A percentile compares a stretch with the other conserved stretches of the same genome.
phyloP scores from a whole-genome alignment of 148 eudicot genomes.

The Simmondsia chinensis region DNA sequence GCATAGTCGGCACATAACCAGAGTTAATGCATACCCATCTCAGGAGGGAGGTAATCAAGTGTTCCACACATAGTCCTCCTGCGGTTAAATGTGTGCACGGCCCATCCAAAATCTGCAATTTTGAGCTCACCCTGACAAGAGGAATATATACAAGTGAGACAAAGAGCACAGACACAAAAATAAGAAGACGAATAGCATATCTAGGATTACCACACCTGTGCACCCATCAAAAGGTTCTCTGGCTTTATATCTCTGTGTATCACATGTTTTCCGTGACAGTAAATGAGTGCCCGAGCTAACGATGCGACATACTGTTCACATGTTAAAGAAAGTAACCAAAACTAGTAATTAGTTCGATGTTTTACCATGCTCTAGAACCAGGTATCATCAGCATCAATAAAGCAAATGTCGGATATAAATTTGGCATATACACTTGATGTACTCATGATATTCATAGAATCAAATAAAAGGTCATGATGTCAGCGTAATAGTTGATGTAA shows the following conservation, averaged over 20 bases:
- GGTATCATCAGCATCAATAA: too few relatives aligned
- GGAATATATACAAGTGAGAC: neutral
- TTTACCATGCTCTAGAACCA: too few relatives aligned
- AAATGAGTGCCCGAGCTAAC: conserved; percentile 85
- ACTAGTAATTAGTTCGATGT: too few relatives aligned
- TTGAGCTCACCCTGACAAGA: conserved; percentile 79
- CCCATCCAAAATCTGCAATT: conserved; percentile 99
- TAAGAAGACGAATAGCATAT: neutral
- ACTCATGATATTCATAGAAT: too few relatives aligned
- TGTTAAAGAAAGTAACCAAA: conserved; percentile 4
- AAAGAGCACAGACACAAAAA: neutral
- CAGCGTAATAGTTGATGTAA: too few relatives aligned
- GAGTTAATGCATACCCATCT: conserved; percentile 66
- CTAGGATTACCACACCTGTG: conserved; percentile 53
- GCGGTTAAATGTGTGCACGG: conserved; percentile 92
- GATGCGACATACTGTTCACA: conserved; percentile 75
- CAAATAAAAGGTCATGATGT: too few relatives aligned
- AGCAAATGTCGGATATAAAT: too few relatives aligned
- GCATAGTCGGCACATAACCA: too few relatives aligned
- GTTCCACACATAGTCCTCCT: conserved; percentile 98
- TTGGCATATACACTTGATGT: too few relatives aligned
- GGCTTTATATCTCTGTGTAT: conserved; percentile 98
- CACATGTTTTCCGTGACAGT: conserved; percentile 95
- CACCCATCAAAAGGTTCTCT: conserved; percentile 88
- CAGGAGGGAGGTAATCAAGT: conserved; percentile 94